A percentile compares a stretch with the other conserved stretches of the same genome.
These are phyloP conservation scores for Phellopilus nigrolimitatus DNA, from an alignment of 1,284 basidiomycete species.

Conservation along the genomic window DNA sequence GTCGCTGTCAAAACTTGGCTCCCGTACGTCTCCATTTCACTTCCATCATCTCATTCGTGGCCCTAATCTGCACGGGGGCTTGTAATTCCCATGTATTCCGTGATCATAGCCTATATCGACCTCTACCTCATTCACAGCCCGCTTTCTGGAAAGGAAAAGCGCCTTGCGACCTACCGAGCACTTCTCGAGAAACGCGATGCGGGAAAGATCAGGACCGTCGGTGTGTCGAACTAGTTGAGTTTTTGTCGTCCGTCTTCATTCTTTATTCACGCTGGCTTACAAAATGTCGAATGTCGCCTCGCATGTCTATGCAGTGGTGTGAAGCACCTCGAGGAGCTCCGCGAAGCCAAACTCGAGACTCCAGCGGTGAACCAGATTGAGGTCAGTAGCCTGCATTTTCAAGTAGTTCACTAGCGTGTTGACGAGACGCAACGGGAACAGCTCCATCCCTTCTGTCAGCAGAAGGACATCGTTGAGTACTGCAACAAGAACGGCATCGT, in stretches of 20 bases:
- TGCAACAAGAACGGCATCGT: conserved; percentile 42
- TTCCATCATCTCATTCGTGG: too few relatives aligned
- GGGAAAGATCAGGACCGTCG: conserved; percentile 48
- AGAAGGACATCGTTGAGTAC: conserved; percentile 44
- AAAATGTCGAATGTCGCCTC: too few relatives aligned
- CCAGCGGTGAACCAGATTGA: conserved; percentile 51
- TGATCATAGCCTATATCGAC: conserved; percentile 59
- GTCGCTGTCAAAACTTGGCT: conserved; percentile 37
- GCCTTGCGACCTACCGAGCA: conserved; percentile 40
- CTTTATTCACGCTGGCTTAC: too few relatives aligned
- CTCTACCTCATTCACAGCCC: too few relatives aligned
- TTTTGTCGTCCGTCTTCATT: too few relatives aligned
- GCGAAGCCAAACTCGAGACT: conserved; percentile 33
- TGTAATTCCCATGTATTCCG: conserved; percentile 45
- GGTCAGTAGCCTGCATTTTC: too few relatives aligned
- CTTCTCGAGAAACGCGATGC: conserved; percentile 38
- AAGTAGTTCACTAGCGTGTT: too few relatives aligned
- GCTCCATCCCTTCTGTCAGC: conserved; percentile 54
- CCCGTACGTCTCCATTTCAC: conserved; percentile 36
- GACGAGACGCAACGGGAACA: too few relatives aligned
- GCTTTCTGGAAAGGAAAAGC: conserved; percentile 33
- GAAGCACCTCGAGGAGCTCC: conserved; percentile 46
- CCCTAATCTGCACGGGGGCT: background rate
- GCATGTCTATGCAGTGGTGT: conserved; percentile 31
- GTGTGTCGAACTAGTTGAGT: conserved; percentile 60